Percentiles rank a stretch among this genome's conserved stretches.
These are phyloP conservation scores for Chondrostereum purpureum DNA, from an alignment of 1,284 basidiomycete genomes.

Conservation along the genomic window DNA sequence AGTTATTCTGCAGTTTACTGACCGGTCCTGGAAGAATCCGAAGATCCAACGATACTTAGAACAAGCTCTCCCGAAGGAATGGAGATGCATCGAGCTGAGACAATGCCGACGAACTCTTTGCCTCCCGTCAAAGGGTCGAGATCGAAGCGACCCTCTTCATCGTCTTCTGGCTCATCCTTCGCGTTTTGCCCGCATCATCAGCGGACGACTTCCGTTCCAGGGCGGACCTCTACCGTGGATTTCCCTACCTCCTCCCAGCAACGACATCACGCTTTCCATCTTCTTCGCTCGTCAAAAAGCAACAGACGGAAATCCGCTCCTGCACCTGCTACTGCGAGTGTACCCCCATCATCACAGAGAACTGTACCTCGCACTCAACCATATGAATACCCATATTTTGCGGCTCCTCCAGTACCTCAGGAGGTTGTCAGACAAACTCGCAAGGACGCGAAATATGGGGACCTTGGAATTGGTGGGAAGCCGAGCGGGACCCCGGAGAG, in stretches of 20 bases:
- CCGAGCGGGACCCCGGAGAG: no score
- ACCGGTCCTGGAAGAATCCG: neutral
- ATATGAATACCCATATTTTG: conserved; percentile 37
- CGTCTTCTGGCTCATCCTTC: neutral
- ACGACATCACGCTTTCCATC: neutral
- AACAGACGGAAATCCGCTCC: no score
- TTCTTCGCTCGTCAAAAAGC: neutral
- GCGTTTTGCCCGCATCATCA: no score
- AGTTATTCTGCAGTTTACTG: neutral
- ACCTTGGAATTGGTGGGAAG: no score
- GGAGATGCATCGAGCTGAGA: neutral
- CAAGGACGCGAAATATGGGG: no score
- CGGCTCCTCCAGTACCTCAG: conserved; percentile 27
- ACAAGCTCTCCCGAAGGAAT: neutral
- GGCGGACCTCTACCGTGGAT: no score
- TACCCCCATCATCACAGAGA: conserved; percentile 24
- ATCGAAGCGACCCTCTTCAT: neutral
- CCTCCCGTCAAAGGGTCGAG: neutral
- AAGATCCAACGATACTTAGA: neutral
- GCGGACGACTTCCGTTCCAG: no score
- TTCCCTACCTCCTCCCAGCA: neutral
- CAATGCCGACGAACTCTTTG: neutral
- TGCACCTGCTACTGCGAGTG: neutral
- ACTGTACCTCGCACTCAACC: conserved; percentile 26
- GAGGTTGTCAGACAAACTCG: no score